These are phyloP conservation scores for Tulasnella sp. DNA, from an alignment of 768 basidiomycete genomes.

Conservation along the genomic window DNA sequence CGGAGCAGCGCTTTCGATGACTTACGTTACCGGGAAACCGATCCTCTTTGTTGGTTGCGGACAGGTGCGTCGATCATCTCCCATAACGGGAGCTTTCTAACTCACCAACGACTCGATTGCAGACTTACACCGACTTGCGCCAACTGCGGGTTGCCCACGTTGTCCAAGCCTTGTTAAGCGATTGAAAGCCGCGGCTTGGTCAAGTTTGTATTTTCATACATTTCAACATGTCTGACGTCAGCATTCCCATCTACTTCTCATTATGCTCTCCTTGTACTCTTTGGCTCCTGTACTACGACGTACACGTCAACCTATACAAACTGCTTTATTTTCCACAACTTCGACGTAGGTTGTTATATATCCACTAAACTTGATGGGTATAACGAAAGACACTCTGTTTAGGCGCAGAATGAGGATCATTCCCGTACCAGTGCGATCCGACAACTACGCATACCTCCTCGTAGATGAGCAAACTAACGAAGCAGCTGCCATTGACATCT, in stretches of 20 bases:
- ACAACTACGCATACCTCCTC: constrained; percentile 84
- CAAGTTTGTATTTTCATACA: not conserved
- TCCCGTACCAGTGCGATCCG: constrained; percentile 70
- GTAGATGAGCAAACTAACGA: constrained; percentile 58
- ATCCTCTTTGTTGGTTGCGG: constrained; percentile 98
- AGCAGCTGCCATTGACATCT: constrained; percentile 79
- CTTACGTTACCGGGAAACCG: constrained; percentile 97
- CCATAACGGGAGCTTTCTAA: not conserved
- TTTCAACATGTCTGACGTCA: not conserved
- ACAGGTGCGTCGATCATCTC: constrained; percentile 54
- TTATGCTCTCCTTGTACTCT: constrained; percentile 1
- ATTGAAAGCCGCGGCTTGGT: constrained; percentile 40
- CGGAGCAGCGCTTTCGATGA: constrained; percentile 97
- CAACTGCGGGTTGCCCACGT: constrained; percentile 89
- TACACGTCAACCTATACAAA: not conserved
- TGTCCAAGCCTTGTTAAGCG: constrained; percentile 84
- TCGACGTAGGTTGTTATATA: not conserved
- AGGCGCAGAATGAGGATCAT: constrained; percentile 60
- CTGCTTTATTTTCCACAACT: not conserved
- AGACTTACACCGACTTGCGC: constrained; percentile 96
- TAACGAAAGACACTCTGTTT: not conserved
- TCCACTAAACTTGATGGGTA: not conserved
- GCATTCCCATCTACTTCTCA: not conserved
- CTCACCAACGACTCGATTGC: constrained; percentile 20
- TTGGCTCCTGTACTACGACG: not conserved